Percentiles rank a stretch among this genome's conserved stretches.
Conservation (phyloP, 2,329 filamentous ascomycete species). For the Colletotrichum caudatum region DNA sequence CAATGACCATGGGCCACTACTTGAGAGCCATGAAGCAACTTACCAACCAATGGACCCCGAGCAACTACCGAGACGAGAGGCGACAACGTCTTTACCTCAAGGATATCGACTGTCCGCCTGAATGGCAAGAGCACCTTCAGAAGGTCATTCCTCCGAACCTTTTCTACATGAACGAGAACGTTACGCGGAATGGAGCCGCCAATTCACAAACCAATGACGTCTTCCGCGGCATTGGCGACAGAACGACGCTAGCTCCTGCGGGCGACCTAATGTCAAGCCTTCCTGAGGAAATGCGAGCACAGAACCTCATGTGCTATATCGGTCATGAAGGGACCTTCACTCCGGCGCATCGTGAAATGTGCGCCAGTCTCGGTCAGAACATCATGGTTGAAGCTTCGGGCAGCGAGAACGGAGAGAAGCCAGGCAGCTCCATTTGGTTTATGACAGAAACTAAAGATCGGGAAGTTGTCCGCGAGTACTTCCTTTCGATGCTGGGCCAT, state of each 20-base stretch:
- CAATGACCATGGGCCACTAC: constrained; percentile 91
- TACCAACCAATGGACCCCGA: constrained; percentile 81
- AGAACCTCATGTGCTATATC: constrained; percentile 98
- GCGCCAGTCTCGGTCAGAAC: constrained; percentile 93
- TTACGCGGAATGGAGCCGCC: constrained; percentile 58
- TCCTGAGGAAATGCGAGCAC: constrained; percentile 86
- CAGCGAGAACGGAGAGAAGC: constrained; percentile 77
- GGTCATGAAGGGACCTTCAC: constrained; percentile 98
- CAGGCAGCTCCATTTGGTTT: constrained; percentile 96
- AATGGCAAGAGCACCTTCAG: constrained; percentile 86
- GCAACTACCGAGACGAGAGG: constrained; percentile 81
- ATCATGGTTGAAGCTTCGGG: constrained; percentile 96
- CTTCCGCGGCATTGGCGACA: constrained; percentile 61
- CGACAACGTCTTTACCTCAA: constrained; percentile 94
- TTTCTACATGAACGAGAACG: constrained; percentile 90
- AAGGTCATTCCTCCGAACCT: constrained; percentile 83
- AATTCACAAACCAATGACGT: constrained; percentile 46
- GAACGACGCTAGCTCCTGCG: constrained; percentile 73
- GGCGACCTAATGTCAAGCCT: constrained; percentile 97
- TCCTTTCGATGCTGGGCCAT: constrained; percentile 90
- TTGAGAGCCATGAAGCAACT: constrained; percentile 87
- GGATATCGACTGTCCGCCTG: constrained; percentile 91
- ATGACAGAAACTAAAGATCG: constrained; percentile 98
- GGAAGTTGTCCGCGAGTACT: constrained; percentile 91
- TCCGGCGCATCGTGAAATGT: constrained; percentile 97